A percentile compares a stretch with the other conserved stretches of the same genome.
phyloP scores from a whole-genome alignment of 768 basidiomycete genomes.

The Mycena capillaripes region DNA sequence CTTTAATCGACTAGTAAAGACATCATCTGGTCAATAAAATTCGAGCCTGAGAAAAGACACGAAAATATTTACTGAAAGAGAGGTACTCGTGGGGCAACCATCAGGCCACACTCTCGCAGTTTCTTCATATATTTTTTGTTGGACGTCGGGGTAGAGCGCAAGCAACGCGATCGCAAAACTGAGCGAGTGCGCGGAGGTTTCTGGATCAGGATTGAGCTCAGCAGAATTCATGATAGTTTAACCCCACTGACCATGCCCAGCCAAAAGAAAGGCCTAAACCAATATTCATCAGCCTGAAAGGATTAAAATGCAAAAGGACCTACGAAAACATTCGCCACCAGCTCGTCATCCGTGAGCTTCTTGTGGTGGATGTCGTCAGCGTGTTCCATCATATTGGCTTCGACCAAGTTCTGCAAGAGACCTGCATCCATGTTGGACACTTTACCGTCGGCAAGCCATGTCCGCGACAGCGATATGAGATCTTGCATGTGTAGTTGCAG shows the following conservation, averaged over 20 bases:
- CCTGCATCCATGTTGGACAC: slow-evolving; percentile 47
- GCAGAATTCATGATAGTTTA: no score
- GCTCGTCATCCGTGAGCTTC: slow-evolving; percentile 58
- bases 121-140: slow-evolving; percentile 62
- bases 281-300: neutral
- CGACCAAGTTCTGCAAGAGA: slow-evolving; percentile 59
- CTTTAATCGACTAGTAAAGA: slow-evolving; percentile 55
- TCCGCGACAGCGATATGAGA: slow-evolving; percentile 55
- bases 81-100: slow-evolving; percentile 42
- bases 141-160: slow-evolving; percentile 65
- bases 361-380: slow-evolving; percentile 46
- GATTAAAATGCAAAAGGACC: slow-evolving; percentile 31
- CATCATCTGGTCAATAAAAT: no score
- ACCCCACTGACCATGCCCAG: slow-evolving; percentile 57
- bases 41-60: neutral
- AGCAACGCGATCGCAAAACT: slow-evolving; percentile 58
- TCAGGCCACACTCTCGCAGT: slow-evolving; percentile 54
- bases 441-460: slow-evolving; percentile 48
- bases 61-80: slow-evolving; percentile 46
- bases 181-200: slow-evolving; percentile 63
- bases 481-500: slow-evolving; percentile 57
- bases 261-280: slow-evolving; percentile 61
- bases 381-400: slow-evolving; percentile 59
- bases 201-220: slow-evolving; percentile 40
- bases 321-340: slow-evolving; percentile 65